Evolutionary conservation across 2,329 filamentous ascomycete species (phyloP).

Genomic region (Exophiala viscosa): DNA sequence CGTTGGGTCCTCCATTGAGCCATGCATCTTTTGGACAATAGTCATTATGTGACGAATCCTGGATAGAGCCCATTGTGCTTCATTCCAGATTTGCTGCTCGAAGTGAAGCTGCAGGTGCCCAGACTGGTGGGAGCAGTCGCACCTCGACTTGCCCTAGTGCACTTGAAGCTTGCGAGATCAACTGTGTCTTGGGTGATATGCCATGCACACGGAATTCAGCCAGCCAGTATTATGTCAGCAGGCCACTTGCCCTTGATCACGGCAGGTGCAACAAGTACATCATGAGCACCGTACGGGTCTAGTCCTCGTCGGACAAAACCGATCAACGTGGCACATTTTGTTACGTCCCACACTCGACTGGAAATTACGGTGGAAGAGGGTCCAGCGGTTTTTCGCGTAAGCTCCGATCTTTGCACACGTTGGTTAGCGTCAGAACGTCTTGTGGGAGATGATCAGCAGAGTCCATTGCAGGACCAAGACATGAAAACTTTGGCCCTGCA

Average conservation of each 20-base stretch:
- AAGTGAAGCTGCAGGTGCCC: neutral
- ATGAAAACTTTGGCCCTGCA: neutral
- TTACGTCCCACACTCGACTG: neutral
- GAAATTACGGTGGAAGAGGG: neutral
- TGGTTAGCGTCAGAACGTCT: neutral
- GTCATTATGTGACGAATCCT: neutral
- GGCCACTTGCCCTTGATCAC: neutral
- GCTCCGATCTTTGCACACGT: neutral
- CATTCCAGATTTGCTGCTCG: neutral
- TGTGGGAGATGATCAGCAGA: neutral
- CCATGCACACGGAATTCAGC: neutral
- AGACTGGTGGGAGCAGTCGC: neutral
- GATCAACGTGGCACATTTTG: neutral
- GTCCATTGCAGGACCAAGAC: neutral
- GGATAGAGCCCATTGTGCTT: constrained; percentile 5
- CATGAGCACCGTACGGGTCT: neutral
- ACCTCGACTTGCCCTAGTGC: neutral
- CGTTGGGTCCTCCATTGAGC: neutral
- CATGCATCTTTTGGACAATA: neutral
- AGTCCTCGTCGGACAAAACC: neutral
- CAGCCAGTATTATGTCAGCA: constrained; percentile 3
- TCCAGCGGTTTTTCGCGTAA: neutral
- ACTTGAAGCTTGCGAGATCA: neutral
- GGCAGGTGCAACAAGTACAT: neutral
- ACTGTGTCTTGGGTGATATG: neutral